Evolutionary conservation across 2,329 filamentous ascomycete genomes (phyloP).

Genomic region (Fusarium graminum): DNA sequence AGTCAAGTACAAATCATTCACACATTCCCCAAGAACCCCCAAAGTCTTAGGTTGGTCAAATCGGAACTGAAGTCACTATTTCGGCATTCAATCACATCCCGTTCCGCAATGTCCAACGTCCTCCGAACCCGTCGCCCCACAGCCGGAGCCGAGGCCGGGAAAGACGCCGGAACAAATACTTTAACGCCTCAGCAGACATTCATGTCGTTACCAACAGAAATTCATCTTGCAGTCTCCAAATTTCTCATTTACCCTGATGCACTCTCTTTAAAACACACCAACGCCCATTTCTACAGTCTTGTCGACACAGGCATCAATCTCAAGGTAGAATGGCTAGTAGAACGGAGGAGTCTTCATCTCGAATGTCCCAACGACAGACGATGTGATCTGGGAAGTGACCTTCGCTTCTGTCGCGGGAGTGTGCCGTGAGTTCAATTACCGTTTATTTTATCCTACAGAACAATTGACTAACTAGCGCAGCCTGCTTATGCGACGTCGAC

Average conservation of each 20-base stretch:
- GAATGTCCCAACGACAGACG: conserved; percentile 72
- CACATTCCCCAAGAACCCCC: conserved; percentile 13
- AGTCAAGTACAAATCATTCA: conserved; percentile 45
- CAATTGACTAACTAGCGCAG: conserved; percentile 51
- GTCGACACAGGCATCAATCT: conserved; percentile 75
- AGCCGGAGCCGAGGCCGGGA: conserved; percentile 32
- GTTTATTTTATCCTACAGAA: neutral
- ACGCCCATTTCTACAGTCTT: conserved; percentile 71
- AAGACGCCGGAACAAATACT: conserved; percentile 12
- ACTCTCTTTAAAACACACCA: conserved; percentile 76
- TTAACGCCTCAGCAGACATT: conserved; percentile 47
- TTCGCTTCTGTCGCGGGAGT: conserved; percentile 71
- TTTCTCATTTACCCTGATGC: conserved; percentile 78
- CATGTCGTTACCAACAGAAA: conserved; percentile 71
- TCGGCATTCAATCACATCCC: conserved; percentile 7
- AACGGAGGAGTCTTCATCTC: conserved; percentile 72
- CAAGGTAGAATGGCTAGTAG: conserved; percentile 77
- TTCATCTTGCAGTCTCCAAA: conserved; percentile 73
- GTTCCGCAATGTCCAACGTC: conserved; percentile 39
- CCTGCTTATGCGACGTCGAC: conserved; percentile 68
- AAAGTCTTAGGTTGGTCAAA: conserved; percentile 2
- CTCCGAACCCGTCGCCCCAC: conserved; percentile 45
- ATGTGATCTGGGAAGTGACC: conserved; percentile 71
- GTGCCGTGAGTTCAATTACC: conserved; percentile 64
- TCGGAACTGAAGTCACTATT: neutral